Evolutionary conservation across 2,329 filamentous ascomycete genomes (phyloP).

Genomic region (Decorospora gaudefroyi): DNA sequence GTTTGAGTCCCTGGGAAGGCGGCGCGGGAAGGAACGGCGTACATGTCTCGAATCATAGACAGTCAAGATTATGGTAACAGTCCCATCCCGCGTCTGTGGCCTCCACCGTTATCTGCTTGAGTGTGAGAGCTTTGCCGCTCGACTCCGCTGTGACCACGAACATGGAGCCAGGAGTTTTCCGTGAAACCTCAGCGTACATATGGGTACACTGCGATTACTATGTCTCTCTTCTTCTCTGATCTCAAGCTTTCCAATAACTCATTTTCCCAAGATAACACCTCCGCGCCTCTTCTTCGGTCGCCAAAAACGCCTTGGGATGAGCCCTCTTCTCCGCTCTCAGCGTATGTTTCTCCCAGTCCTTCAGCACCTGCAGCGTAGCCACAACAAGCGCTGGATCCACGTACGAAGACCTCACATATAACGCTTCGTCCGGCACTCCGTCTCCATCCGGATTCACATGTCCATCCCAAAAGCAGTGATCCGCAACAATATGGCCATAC

Average conservation of each 20-base stretch:
- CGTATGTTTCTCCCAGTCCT: slow-evolving; percentile 41
- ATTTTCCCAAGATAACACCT: slow-evolving; percentile 29
- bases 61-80: no score
- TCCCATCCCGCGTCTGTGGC: no score
- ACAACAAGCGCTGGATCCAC: slow-evolving; percentile 37
- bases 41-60: no score
- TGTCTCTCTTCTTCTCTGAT: no score
- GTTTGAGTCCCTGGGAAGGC: no score
- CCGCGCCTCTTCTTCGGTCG: slow-evolving; percentile 29
- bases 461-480: slow-evolving; percentile 45
- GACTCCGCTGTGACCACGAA: no score
- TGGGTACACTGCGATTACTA: no score
- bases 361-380: slow-evolving; percentile 40
- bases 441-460: slow-evolving; percentile 24
- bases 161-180: no score
- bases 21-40: no score
- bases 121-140: no score
- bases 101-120: no score
- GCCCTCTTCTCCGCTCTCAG: slow-evolving; percentile 29
- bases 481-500: slow-evolving; percentile 43
- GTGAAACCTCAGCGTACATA: no score
- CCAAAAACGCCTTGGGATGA: slow-evolving; percentile 25
- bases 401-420: slow-evolving; percentile 30
- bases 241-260: slow-evolving; percentile 32
- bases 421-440: slow-evolving; percentile 36